These are phyloP conservation scores for Termitomyces sp. DNA, from an alignment of 768 basidiomycete genomes.

Conservation along the genomic window DNA sequence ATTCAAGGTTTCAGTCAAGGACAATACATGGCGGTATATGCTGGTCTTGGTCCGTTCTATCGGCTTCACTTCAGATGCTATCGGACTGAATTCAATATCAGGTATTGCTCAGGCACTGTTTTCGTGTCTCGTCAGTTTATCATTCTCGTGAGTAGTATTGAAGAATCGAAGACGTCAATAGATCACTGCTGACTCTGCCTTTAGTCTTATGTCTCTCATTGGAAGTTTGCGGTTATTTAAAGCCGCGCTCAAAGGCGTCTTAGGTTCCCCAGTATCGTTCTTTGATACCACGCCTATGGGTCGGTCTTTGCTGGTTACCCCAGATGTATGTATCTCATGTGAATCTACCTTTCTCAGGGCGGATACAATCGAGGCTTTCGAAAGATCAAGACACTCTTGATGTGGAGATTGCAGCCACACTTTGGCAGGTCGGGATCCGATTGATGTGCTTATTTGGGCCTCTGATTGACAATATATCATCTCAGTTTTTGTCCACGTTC, in stretches of 20 bases:
- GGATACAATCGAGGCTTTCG: slow-evolving; percentile 52
- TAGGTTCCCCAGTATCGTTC: slow-evolving; percentile 59
- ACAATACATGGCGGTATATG: slow-evolving; percentile 64
- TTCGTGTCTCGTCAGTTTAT: slow-evolving; percentile 42
- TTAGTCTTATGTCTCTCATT: slow-evolving; percentile 30
- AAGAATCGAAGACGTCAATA: background rate
- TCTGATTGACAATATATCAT: background rate
- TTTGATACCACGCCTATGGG: slow-evolving; percentile 73
- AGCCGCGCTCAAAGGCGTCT: slow-evolving; percentile 46
- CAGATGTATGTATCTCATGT: background rate
- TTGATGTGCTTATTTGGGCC: background rate
- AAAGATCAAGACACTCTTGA: slow-evolving; percentile 62
- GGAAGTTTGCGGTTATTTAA: slow-evolving; percentile 50
- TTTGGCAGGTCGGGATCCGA: slow-evolving; percentile 38
- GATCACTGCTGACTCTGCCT: background rate
- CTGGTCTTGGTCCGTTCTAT: slow-evolving; percentile 31
- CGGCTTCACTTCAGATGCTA: background rate
- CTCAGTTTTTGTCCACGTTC: slow-evolving; percentile 35
- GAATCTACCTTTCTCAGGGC: slow-evolving; percentile 28
- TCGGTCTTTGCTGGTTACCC: slow-evolving; percentile 15
- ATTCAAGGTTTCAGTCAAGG: slow-evolving; percentile 52
- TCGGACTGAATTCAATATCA: slow-evolving; percentile 5
- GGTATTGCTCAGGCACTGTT: slow-evolving; percentile 47
- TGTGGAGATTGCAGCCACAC: slow-evolving; percentile 37
- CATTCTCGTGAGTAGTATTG: slow-evolving; percentile 38